Evolutionary conservation across 208 protist species (phyloP).

Genomic region (Lotmaria passim): DNA sequence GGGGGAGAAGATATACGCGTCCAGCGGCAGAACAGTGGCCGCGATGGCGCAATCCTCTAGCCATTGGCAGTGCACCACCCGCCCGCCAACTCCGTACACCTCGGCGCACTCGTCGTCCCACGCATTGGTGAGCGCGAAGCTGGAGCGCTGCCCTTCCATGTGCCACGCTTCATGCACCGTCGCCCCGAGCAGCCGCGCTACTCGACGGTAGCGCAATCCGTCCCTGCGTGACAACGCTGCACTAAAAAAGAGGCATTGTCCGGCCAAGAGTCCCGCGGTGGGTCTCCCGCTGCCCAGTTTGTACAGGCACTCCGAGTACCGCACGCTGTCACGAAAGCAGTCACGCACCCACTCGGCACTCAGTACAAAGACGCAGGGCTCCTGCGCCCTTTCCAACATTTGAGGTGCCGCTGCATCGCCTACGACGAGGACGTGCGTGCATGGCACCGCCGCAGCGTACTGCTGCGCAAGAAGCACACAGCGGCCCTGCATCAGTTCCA

Average conservation of each 20-base stretch:
- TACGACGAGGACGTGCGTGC: slow-evolving; percentile 26
- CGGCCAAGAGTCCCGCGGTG: slow-evolving; percentile 15
- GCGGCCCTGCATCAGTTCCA: slow-evolving; percentile 76
- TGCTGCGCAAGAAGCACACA: slow-evolving; percentile 40
- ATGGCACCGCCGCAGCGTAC: background rate
- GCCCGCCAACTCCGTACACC: slow-evolving; percentile 24
- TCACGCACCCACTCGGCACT: slow-evolving; percentile 26
- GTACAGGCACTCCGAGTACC: slow-evolving; percentile 33
- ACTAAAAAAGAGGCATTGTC: slow-evolving; percentile 21
- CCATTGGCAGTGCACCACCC: slow-evolving; percentile 36
- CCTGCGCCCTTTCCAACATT: background rate
- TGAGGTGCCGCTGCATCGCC: background rate
- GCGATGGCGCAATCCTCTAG: slow-evolving; percentile 32
- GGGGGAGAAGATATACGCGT: slow-evolving; percentile 28
- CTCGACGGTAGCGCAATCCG: slow-evolving; percentile 5
- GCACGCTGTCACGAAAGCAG: slow-evolving; percentile 22
- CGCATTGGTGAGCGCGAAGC: slow-evolving; percentile 25
- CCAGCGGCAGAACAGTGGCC: slow-evolving; percentile 24
- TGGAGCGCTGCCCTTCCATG: slow-evolving; percentile 22
- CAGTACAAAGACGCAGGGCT: slow-evolving; percentile 1
- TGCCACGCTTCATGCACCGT: slow-evolving; percentile 26
- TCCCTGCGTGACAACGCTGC: background rate
- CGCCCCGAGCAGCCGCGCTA: slow-evolving; percentile 24
- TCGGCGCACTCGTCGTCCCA: slow-evolving; percentile 28
- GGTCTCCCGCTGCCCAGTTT: slow-evolving; percentile 3